Evolutionary conservation across 2,329 filamentous ascomycete genomes (phyloP), one percentile per base, ranked within the genome.

Genomic region (Cladosporium sp.): DNA sequence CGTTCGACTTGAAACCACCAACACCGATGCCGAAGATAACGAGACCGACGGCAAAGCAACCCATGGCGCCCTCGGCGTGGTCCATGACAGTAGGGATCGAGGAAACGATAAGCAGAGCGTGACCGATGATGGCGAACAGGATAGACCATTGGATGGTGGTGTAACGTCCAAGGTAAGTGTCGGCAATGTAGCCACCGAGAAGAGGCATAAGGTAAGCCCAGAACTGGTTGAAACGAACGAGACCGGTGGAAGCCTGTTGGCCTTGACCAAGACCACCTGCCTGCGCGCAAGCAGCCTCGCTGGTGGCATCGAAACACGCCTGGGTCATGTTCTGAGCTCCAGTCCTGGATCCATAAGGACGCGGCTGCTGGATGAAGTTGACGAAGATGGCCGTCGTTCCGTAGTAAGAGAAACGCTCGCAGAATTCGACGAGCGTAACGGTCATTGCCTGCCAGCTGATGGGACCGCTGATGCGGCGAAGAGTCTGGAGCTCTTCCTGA

Each of bases 1-100:
- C 85, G 63, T 90, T 91, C 58, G 85, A 80, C 74, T 91, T 91
- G 79, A 91, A 89, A 62, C 87, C 85, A 54, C 87, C 87, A 1
- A 85, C 88, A 40, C 87, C 87, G 18, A 88, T 64, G 22, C 86
- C 86, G 64, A 89, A 79, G 63, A 89, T 78, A 43, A 87, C 67
- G 55, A 87, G 73, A 39, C 81, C 82, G 38, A 83, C 68, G 4
- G 84, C 68, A 61, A 89, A 86, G 52, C 79, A 81, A 1, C 73
- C 84, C 40, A 88, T 79, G 0, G 84, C 73, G 12, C 74, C 72
- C 15, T 80, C 73, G 1, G 54, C 52, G 32, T 80, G 71, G 44
- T 78, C 69, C 44, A 89, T 84, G 47, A 87, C 82, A 5, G 64
- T 62, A 0, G 86, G 86, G 1, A 86, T 70, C 7, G 85, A 80